These are phyloP conservation scores for Saksenaea vasiformis DNA, from an alignment of 371 early-diverging fungal genomes.

Conservation along the genomic window DNA sequence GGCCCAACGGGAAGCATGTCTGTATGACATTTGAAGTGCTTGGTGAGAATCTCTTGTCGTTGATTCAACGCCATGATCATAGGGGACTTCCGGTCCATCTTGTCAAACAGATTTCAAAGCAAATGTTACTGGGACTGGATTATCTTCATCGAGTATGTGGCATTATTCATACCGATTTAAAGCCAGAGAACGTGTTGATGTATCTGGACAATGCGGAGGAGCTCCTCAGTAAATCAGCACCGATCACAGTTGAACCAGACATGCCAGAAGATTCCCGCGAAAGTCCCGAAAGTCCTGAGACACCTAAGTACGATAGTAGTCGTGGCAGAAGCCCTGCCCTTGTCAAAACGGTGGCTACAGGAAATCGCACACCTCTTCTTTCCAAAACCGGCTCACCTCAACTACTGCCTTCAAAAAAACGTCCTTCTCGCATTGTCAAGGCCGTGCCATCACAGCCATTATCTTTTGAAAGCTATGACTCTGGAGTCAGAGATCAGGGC, in stretches of 20 bases:
- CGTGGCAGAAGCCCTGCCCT: constrained; percentile 36
- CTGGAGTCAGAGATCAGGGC: neutral
- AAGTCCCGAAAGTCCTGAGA: neutral
- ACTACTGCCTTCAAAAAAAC: neutral
- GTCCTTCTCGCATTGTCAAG: neutral
- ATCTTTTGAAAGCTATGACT: neutral
- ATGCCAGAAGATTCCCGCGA: neutral
- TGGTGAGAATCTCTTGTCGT: constrained; percentile 90
- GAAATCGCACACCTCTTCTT: neutral
- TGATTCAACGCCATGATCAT: constrained; percentile 77
- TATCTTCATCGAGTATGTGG: constrained; percentile 92
- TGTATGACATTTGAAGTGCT: constrained; percentile 98
- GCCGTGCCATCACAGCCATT: neutral
- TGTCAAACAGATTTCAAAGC: constrained; percentile 88
- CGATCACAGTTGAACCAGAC: neutral
- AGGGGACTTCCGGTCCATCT: constrained; percentile 85
- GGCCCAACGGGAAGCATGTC: constrained; percentile 92
- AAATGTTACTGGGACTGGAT: constrained; percentile 89
- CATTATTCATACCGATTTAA: constrained; percentile 98
- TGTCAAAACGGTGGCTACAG: constrained; percentile 35
- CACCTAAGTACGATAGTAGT: constrained; percentile 13
- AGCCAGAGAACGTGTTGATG: constrained; percentile 96
- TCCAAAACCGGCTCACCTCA: neutral
- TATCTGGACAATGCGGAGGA: constrained; percentile 87
- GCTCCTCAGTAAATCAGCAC: constrained; percentile 35